Conservation (phyloP, 139 green algal genomes). For the Picochlorum sp. region DNA sequence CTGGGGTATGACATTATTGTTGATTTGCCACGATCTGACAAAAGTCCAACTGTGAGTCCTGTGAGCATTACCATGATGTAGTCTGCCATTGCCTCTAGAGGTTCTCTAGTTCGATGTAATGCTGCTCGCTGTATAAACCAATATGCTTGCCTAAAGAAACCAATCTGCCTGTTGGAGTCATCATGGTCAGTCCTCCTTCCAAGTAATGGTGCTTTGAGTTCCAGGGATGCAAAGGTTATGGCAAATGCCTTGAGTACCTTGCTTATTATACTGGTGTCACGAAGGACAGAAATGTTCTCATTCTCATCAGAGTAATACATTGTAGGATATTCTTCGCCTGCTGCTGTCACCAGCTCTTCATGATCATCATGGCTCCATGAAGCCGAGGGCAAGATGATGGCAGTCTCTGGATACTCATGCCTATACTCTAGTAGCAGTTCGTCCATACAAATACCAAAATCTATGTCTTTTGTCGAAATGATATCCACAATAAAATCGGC, state of each 20-base stretch:
- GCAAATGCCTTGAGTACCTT: too few relatives aligned
- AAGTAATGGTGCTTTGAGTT: too few relatives aligned
- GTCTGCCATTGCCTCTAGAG: constrained; percentile 34
- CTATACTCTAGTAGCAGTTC: too few relatives aligned
- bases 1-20: constrained; percentile 41
- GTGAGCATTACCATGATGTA: constrained; percentile 44
- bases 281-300: too few relatives aligned
- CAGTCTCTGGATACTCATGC: too few relatives aligned
- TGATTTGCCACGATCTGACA: constrained; percentile 35
- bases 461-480: constrained; percentile 27
- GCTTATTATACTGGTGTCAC: too few relatives aligned
- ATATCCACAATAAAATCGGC: constrained; percentile 65
- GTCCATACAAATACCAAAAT: not conserved
- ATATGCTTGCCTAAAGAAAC: constrained; percentile 35
- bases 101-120: constrained; percentile 26
- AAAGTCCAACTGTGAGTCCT: constrained; percentile 37
- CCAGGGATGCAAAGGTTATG: too few relatives aligned
- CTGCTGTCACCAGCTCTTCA: not conserved
- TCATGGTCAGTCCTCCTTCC: too few relatives aligned
- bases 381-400: too few relatives aligned
- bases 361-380: not conserved
- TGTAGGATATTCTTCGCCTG: not conserved
- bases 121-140: constrained; percentile 33
- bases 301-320: too few relatives aligned
- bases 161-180: not conserved